Evolutionary conservation across 2,329 filamentous ascomycete species (phyloP).

Genomic region (Hypocrella siamensis): DNA sequence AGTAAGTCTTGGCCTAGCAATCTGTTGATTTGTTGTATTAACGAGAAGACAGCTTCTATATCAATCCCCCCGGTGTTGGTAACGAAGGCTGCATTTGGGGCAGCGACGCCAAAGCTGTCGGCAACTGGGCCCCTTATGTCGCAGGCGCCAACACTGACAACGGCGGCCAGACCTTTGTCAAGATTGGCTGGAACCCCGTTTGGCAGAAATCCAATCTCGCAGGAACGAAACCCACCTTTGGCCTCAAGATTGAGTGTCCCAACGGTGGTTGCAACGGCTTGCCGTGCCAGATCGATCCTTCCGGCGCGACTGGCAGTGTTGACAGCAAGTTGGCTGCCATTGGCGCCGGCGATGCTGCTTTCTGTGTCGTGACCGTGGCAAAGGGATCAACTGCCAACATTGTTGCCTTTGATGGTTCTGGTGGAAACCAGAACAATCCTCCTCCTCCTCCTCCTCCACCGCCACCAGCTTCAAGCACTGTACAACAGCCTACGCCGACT

Average conservation of each 20-base stretch:
- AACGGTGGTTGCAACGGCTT: constrained; percentile 51
- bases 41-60: constrained; percentile 47
- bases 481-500: not conserved
- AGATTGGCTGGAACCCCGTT: constrained; percentile 66
- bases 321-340: constrained; percentile 33
- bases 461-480: not conserved
- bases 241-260: constrained; percentile 55
- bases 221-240: constrained; percentile 45
- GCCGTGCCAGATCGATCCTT: constrained; percentile 58
- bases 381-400: constrained; percentile 51
- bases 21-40: too few relatives aligned
- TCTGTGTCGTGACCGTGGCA: constrained; percentile 64
- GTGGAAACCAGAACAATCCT: constrained; percentile 11
- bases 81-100: constrained; percentile 59
- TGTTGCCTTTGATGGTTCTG: constrained; percentile 39
- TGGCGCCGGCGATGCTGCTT: constrained; percentile 53
- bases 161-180: constrained; percentile 53
- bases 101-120: constrained; percentile 40
- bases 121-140: constrained; percentile 68
- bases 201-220: constrained; percentile 42
- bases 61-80: constrained; percentile 57
- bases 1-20: constrained; percentile 34
- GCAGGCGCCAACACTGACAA: constrained; percentile 56
- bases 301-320: constrained; percentile 37
- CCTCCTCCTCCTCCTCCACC: constrained; percentile 3